Base-by-base conservation (phyloP, 2,329 filamentous ascomycete genomes). In the Pseudogymnoascus sp. region DNA sequence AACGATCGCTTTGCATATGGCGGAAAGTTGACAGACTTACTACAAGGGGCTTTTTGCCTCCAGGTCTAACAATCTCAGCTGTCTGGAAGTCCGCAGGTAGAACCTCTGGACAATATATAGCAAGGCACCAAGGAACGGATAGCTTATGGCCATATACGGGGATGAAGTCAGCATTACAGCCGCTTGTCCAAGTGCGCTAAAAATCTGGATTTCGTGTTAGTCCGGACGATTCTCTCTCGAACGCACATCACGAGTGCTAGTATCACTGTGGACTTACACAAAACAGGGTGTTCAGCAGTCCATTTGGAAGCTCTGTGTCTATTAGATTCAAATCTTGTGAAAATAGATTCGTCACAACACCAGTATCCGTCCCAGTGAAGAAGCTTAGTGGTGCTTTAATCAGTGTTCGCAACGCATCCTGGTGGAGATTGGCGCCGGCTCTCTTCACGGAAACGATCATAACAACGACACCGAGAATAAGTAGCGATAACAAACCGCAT, bases 261-360 rank as follows among this genome's bases (percentile, higher is more conserved):
- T 10, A 7, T 59, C 8, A 42, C n/a, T 12, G 51, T 35, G 51
- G 48, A 60, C 58, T 61, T 63, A 39, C 61, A 38, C 39, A 61
- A 51, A 51, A 59, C 8, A 62, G 10, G 29, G 60, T 62, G n/a
- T 66, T 65, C 10, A 59, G 38, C 38, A 59, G 17, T 59, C 44
- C 60, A n/a, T 27, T 48, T 10, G 65, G 66, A 5, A 68, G 48
- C 58, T 68, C 66, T 8, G 61, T 65, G 51, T 68, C 66, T 25
- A 68, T 39, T 8, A 67, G 55, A 17, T 66, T 62, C 15, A 68
- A 41, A 68, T 81, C 78, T 64, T 80, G 78, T n/a, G 73, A 76
- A 66, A 81, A 80, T 21, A 76, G 69, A 63, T 80, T 80, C n/a
- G 76, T 70, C 2, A 74, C 77, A 12, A 76, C 71, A n/a, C 78